phyloP scores from a whole-genome alignment of 2,329 filamentous ascomycete species.

The Pestalotiopsis fici region DNA sequence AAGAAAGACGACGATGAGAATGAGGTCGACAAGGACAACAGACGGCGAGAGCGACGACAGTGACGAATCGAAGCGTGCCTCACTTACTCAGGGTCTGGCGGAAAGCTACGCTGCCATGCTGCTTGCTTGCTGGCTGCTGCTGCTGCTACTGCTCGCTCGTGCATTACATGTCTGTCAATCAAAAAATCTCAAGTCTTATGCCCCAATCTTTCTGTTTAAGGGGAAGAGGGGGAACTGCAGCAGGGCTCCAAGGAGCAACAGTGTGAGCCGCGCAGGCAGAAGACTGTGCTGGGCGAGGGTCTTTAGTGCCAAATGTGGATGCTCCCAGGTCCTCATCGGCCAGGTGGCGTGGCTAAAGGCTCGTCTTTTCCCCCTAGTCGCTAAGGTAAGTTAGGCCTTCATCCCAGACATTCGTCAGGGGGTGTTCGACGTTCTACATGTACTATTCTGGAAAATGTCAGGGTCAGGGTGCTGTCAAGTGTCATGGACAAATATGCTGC shows the following conservation, averaged over 20 bases:
- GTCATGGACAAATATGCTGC: not conserved
- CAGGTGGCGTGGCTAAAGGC: not conserved
- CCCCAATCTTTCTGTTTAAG: conserved; percentile 1
- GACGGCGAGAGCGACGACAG: not conserved
- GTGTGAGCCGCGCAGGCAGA: not conserved
- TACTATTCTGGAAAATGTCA: not conserved
- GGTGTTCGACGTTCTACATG: not conserved
- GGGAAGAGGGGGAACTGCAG: conserved; percentile 3
- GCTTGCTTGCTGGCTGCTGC: too few species aligned
- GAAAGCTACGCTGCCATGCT: not conserved
- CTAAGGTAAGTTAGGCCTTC: not conserved
- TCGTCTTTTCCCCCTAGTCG: not conserved
- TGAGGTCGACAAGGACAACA: not conserved
- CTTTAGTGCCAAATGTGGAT: not conserved
- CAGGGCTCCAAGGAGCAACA: not conserved
- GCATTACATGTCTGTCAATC: not conserved
- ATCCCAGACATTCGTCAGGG: not conserved
- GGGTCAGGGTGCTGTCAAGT: not conserved
- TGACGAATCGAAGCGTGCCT: not conserved
- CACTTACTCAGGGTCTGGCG: not conserved
- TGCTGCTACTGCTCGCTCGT: not conserved
- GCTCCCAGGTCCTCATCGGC: not conserved
- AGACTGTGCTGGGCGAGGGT: not conserved
- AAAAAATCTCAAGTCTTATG: not conserved
- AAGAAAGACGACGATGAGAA: not conserved